Conservation (phyloP, 179 eudicot genomes). For the Patellifolia procumbens region DNA sequence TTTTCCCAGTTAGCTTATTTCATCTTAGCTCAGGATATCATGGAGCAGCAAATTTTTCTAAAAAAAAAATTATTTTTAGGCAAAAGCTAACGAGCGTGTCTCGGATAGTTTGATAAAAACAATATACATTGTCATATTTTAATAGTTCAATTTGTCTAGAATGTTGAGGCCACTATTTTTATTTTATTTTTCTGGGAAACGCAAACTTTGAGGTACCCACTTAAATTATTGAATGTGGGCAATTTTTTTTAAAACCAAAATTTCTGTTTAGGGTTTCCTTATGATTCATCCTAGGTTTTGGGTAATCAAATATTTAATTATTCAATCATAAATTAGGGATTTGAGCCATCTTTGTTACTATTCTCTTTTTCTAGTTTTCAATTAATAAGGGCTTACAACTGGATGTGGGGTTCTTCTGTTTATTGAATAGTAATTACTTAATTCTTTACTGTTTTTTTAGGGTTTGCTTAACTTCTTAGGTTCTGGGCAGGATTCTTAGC, state of each 20-base stretch:
- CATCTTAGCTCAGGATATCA: too few relatives aligned
- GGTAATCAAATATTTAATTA: not conserved
- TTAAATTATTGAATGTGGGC: not conserved
- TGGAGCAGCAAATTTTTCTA: not conserved
- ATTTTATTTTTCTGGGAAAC: not conserved
- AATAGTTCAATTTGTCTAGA: not conserved
- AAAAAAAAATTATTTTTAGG: too few relatives aligned
- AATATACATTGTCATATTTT: not conserved
- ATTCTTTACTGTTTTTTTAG: not conserved
- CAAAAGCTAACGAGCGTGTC: too few relatives aligned
- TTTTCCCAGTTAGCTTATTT: not conserved
- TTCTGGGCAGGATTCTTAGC: not conserved
- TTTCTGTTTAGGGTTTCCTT: slow-evolving; percentile 16
- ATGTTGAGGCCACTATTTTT: not conserved
- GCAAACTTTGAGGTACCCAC: not conserved
- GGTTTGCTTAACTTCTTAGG: not conserved
- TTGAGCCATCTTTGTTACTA: not conserved
- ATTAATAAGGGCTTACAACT: not conserved
- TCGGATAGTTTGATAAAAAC: too few relatives aligned
- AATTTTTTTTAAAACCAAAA: not conserved
- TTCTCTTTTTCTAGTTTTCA: too few relatives aligned
- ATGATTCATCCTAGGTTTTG: slow-evolving; percentile 18
- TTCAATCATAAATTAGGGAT: slow-evolving; percentile 19
- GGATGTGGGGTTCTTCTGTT: not conserved
- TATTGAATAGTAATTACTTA: too few relatives aligned